phyloP scores from a whole-genome alignment of 495 filamentous ascomycete genomes.

The Ramalina intermedia region DNA sequence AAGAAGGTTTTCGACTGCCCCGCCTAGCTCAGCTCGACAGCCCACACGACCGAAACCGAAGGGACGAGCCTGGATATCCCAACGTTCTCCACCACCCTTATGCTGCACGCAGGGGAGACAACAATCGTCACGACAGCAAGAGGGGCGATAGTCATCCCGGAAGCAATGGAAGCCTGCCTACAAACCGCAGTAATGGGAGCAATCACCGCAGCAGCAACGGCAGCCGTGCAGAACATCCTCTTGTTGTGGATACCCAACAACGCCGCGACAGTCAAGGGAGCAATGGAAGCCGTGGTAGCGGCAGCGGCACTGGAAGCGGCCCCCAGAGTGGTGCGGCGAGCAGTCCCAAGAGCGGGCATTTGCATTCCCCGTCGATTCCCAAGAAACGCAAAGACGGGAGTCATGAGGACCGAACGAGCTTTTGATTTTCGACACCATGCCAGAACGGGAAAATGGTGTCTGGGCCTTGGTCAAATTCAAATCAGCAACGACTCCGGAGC shows the following conservation, averaged over 20 bases:
- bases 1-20: constrained; percentile 4
- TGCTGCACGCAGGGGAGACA: background rate
- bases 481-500: too few species aligned
- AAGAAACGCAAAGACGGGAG: too few species aligned
- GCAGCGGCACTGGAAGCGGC: background rate
- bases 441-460: too few species aligned
- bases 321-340: background rate
- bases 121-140: background rate
- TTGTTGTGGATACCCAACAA: background rate
- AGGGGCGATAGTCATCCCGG: background rate
- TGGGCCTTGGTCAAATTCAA: too few species aligned
- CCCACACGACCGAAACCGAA: background rate
- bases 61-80: background rate
- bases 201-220: background rate
- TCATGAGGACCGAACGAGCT: too few species aligned
- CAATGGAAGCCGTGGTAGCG: background rate
- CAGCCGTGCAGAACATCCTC: background rate
- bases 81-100: background rate
- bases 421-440: too few species aligned
- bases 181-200: background rate
- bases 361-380: too few species aligned
- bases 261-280: background rate
- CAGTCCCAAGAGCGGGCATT: background rate
- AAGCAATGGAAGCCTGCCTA: background rate
- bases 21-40: constrained; percentile 12